Base-by-base conservation (phyloP, 495 filamentous ascomycete genomes). In the Neohortaea acidophila region DNA sequence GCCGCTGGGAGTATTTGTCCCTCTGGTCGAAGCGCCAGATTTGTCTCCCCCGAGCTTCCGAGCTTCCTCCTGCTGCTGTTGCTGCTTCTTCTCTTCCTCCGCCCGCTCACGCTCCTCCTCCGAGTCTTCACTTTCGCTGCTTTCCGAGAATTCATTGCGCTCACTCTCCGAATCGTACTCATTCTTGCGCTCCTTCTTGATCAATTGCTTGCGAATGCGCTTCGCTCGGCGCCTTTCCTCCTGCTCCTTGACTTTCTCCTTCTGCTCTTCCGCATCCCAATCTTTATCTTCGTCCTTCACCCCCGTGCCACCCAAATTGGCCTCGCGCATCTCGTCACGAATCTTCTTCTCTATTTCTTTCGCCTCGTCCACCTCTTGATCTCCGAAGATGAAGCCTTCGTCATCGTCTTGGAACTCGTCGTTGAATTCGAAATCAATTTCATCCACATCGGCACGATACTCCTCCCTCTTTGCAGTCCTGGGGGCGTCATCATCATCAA, bases 341-440 rank as follows among this genome's bases (percentile, higher is more conserved):
- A 96, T 79, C 44, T 75, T 69, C 38, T 78, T 75, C 49, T 87
- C 78, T 2, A 84, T 72, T n/a, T 83, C 79, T 53, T 93, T 94
- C 0, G 72, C 40, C 13, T 52, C 63, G 28, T 94, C 42, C 9
- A 45, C 47, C 9, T 28, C 84, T 44, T 91, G 82, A 36, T 94
- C 84, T 32, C 73, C 61, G 8, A 91, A 82, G 28, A 91, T 68
- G 36, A 64, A 64, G 10, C 82, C 78, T 31, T 94, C 89, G 52
- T 97, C 89, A 51, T 97, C 89, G 51, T 96, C 80, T 9, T 77
- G 73, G 50, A 85, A 85, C 22, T 60, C 60, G 9, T 57, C 57
- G 22, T 58, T 47, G 29, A 48, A 19, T 21, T 63, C 53, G 39
- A 53, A 61, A 33, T 63, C 60, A 30, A 63, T 56, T 33, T 60